Evolutionary conservation across 2,329 filamentous ascomycete genomes (phyloP).

Genomic region (Exophiala spinifera): DNA sequence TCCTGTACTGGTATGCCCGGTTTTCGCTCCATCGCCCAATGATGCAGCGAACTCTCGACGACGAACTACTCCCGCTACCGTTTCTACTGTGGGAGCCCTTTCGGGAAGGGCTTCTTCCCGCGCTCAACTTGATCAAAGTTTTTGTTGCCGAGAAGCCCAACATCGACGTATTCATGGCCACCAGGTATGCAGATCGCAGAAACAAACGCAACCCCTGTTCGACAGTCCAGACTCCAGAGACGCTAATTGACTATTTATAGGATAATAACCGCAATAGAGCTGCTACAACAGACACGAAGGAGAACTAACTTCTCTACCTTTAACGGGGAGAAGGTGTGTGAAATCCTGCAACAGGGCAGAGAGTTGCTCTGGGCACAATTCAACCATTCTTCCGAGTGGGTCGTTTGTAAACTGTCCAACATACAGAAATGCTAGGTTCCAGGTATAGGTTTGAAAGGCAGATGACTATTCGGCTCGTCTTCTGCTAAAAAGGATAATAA

Average conservation of each 20-base stretch:
- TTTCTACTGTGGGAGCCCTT: not conserved
- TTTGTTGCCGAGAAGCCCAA: not conserved
- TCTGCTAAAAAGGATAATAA: too few species aligned
- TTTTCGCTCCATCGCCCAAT: not conserved
- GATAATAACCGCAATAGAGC: not conserved
- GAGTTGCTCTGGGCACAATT: not conserved
- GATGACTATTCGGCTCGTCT: not conserved
- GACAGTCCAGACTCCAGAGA: not conserved
- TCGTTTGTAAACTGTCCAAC: not conserved
- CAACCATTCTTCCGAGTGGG: not conserved
- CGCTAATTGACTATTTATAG: not conserved
- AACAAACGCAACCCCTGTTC: not conserved
- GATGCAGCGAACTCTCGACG: not conserved
- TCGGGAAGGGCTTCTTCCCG: slow-evolving; percentile 1
- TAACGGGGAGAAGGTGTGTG: not conserved
- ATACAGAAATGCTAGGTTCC: not conserved
- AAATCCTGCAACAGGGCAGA: not conserved
- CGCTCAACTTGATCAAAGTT: not conserved
- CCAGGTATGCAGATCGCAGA: not conserved
- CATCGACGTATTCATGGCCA: slow-evolving; percentile 4
- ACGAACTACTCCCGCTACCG: not conserved
- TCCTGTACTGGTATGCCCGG: slow-evolving; percentile 5
- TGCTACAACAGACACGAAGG: not conserved
- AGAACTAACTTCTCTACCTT: not conserved
- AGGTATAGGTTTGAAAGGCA: not conserved